Conservation (phyloP, 2,329 filamentous ascomycete species). For the Xylaria sp. region DNA sequence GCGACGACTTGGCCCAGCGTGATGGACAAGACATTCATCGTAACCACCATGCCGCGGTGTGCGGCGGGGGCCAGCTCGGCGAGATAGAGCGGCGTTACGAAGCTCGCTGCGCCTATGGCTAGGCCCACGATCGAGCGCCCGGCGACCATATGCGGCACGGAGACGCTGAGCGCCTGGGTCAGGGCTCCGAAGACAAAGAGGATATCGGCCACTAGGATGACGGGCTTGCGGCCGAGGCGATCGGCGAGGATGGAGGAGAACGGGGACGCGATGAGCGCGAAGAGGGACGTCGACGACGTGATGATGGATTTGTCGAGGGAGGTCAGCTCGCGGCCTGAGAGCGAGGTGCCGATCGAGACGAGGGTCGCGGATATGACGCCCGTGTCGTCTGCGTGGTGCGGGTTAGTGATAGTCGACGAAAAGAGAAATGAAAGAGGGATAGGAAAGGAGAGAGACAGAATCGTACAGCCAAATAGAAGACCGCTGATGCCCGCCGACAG, state of each 20-base stretch:
- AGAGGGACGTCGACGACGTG: slow-evolving; percentile 71
- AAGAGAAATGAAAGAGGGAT: not conserved
- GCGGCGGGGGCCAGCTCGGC: slow-evolving; percentile 81
- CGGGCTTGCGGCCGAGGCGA: slow-evolving; percentile 62
- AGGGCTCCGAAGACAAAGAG: slow-evolving; percentile 73
- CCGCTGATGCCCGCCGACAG: slow-evolving; percentile 70
- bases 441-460: too few relatives aligned
- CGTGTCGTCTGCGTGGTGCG: slow-evolving; percentile 59
- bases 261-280: slow-evolving; percentile 68
- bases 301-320: slow-evolving; percentile 73
- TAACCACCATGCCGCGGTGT: slow-evolving; percentile 79
- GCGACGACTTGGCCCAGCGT: slow-evolving; percentile 89
- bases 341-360: slow-evolving; percentile 65
- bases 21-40: slow-evolving; percentile 80
- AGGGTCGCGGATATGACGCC: slow-evolving; percentile 73
- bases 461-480: slow-evolving; percentile 69
- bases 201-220: slow-evolving; percentile 67
- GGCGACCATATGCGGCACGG: slow-evolving; percentile 67
- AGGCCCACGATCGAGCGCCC: slow-evolving; percentile 73
- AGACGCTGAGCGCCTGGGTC: slow-evolving; percentile 63
- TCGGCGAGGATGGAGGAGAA: slow-evolving; percentile 70
- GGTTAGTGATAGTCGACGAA: not conserved
- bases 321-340: slow-evolving; percentile 61
- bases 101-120: slow-evolving; percentile 76
- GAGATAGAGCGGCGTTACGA: slow-evolving; percentile 87